phyloP scores from a whole-genome alignment of 805 yeast species.

The Debaryomyces castellii region DNA sequence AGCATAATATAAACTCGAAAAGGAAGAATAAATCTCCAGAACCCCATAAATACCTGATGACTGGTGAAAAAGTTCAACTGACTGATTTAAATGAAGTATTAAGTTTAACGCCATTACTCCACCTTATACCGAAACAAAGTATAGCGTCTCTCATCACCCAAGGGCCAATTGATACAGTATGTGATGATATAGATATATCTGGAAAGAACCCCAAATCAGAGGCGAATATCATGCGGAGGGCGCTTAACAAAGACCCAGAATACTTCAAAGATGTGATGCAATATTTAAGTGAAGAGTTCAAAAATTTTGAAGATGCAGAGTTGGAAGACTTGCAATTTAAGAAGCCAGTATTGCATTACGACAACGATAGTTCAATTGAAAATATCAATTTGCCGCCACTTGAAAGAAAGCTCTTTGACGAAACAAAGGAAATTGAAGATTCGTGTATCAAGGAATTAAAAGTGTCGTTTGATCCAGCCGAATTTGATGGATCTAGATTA shows the following conservation, averaged over 20 bases:
- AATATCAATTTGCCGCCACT: constrained; percentile 12
- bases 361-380: neutral
- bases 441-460: constrained; percentile 10
- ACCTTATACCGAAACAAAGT: constrained; percentile 28
- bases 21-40: neutral
- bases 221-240: constrained; percentile 8
- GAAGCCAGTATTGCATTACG: constrained; percentile 19
- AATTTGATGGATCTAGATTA: constrained; percentile 14
- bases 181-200: constrained; percentile 5
- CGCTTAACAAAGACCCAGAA: constrained; percentile 12
- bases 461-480: constrained; percentile 6
- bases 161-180: constrained; percentile 9
- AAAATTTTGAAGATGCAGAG: constrained; percentile 21
- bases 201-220: constrained; percentile 3
- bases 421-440: constrained; percentile 8
- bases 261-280: constrained; percentile 10
- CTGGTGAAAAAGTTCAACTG: constrained; percentile 10
- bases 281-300: constrained; percentile 18
- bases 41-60: neutral
- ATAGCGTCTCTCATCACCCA: constrained; percentile 15
- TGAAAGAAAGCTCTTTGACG: constrained; percentile 11
- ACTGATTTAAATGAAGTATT: constrained; percentile 21
- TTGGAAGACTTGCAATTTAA: constrained; percentile 32
- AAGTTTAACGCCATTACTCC: constrained; percentile 25
- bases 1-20: neutral